These are phyloP conservation scores for Leccinellum luteum DNA, from an alignment of 768 basidiomycete genomes.

Conservation along the genomic window DNA sequence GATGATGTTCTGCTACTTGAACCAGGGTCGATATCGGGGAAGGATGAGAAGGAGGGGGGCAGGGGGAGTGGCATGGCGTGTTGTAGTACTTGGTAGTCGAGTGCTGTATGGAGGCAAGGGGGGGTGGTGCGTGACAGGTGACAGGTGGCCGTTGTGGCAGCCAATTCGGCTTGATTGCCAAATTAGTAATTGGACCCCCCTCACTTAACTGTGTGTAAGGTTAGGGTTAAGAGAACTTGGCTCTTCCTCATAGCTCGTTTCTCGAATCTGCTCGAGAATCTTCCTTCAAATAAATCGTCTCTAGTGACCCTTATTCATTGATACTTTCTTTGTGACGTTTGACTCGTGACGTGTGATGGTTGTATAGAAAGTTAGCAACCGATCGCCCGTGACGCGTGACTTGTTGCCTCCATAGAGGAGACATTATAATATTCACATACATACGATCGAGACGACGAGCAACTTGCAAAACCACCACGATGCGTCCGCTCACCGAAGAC, in stretches of 20 bases:
- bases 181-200: background rate
- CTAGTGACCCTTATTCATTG: background rate
- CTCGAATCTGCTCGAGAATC: background rate
- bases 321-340: background rate
- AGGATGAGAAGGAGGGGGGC: conserved; percentile 66
- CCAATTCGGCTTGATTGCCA: no score
- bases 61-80: conserved; percentile 53
- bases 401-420: background rate
- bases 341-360: background rate
- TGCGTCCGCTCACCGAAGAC: conserved; percentile 96
- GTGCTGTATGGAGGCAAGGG: background rate
- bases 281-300: background rate
- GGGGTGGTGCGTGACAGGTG: background rate
- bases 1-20: conserved; percentile 32
- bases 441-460: background rate
- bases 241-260: background rate
- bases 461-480: conserved; percentile 32
- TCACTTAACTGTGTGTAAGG: background rate
- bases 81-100: background rate
- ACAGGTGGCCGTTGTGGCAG: background rate
- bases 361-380: background rate
- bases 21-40: conserved; percentile 58
- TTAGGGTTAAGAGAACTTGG: background rate
- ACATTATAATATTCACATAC: background rate
- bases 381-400: background rate